Conservation (phyloP, 345 rosid genomes). For the Mercurialis annua region DNA sequence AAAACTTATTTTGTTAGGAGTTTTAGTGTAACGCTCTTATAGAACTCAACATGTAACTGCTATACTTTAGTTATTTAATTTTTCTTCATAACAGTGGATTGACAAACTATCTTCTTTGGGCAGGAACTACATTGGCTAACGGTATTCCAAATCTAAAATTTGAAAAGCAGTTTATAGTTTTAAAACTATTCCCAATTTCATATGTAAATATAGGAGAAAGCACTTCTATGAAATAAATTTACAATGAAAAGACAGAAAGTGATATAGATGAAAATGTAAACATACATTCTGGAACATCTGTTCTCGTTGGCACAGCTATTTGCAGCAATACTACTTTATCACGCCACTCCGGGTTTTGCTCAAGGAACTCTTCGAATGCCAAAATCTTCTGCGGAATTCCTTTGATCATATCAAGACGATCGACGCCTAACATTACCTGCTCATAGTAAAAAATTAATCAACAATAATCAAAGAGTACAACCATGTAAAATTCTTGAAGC, state of each 20-base stretch:
- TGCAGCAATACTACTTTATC: conserved; percentile 59
- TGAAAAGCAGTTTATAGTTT: not conserved
- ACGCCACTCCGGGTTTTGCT: conserved; percentile 62
- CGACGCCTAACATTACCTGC: conserved; percentile 65
- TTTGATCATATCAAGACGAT: conserved; percentile 65
- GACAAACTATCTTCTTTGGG: not conserved
- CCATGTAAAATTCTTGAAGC: not conserved
- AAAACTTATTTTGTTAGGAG: not conserved
- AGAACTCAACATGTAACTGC: not conserved
- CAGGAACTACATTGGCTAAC: not conserved
- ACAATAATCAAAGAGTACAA: conserved; percentile 8
- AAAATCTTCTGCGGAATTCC: conserved; percentile 63
- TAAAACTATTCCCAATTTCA: not conserved
- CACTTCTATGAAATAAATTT: not conserved
- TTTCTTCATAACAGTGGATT: not conserved
- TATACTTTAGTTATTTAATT: not conserved
- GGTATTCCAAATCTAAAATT: not conserved
- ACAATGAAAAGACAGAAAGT: not conserved
- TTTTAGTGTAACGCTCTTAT: not conserved
- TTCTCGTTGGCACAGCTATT: conserved; percentile 63
- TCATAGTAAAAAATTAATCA: conserved; percentile 20
- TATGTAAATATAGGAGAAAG: not conserved
- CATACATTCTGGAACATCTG: conserved; percentile 55
- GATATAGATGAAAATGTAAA: too few species aligned
- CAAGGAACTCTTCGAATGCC: conserved; percentile 60